A percentile compares a stretch with the other conserved stretches of the same genome.
phyloP scores from a whole-genome alignment of 352 stramenopile genomes.

The Globisporangium canariense region DNA sequence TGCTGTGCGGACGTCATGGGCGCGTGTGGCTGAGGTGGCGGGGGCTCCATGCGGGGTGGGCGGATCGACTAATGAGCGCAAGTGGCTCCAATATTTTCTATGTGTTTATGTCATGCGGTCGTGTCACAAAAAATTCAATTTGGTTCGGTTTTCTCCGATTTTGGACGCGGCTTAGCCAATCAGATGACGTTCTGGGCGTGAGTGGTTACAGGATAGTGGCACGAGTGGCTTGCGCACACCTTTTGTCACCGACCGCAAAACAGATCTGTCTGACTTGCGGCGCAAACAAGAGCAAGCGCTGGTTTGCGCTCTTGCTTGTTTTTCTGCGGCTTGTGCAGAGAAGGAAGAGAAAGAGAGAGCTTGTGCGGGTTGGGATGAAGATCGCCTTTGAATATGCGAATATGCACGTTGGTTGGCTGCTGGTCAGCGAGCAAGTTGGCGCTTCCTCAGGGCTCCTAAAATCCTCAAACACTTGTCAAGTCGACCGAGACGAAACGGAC shows the following conservation, averaged over 20 bases:
- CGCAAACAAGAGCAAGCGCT: too few species aligned
- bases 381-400: too few species aligned
- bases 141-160: not conserved
- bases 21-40: not conserved
- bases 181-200: not conserved
- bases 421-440: too few species aligned
- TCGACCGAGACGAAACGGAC: too few species aligned
- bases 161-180: not conserved
- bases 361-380: too few species aligned
- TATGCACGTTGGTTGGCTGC: too few species aligned
- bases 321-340: not conserved
- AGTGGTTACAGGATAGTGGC: not conserved
- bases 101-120: not conserved
- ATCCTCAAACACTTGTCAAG: too few species aligned
- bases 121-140: not conserved
- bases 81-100: not conserved
- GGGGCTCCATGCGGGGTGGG: not conserved
- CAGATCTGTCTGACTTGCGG: not conserved
- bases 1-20: not conserved
- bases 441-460: too few species aligned
- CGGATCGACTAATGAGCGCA: not conserved
- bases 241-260: not conserved
- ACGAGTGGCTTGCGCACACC: not conserved
- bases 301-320: not conserved
- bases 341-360: not conserved